Base-by-base conservation (phyloP, 179 eudicot genomes). In the Kewa caespitosa region DNA sequence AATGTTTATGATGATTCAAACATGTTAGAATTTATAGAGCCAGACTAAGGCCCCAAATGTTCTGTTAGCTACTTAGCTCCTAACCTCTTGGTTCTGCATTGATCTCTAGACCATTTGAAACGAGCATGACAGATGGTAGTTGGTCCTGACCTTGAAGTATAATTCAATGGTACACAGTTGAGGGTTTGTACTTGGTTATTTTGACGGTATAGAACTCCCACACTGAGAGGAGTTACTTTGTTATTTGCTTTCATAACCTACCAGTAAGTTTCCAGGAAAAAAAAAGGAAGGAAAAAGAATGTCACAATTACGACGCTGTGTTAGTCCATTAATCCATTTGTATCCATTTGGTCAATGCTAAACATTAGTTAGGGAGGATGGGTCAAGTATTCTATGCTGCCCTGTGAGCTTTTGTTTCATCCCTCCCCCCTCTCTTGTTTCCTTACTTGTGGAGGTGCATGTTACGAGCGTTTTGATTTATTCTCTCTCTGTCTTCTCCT, bases 341-440 rank as follows among this genome's bases (percentile, higher is more conserved):
- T 28, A 27, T 55, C 8, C 43, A 41, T 72, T 5, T 12, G 28
- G 37, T 59, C 27, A 55, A 34, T 43, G 41, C 20, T 2, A 50
- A 31, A 43, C 27, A 41, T 27, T 31, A n/a, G 32, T 69, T 6
- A 59, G 34, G 38, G 48, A 15, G 39, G 52, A 27, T 46, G 38
- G 52, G 27, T 46, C 30, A 5, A 39, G 54, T 46, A 60, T 11
- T 69, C 41, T n/a, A n/a, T n/a, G n/a, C 39, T 48, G 25, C 30
- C 18, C 32, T 64, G 23, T 73, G 41, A 27, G 30, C 15, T 57
- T 46, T 41, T 23, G 5, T 48, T 65, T 27, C 38, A 11, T 67
- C 38, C 30, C 52, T 72, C 43, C 43, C 3, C 60, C 43, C n/a
- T 14, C 22, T 62, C 43, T 67, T 52, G 72, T 62, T 73, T 77